phyloP scores from a whole-genome alignment of 2,329 filamentous ascomycete genomes.

The Fusarium torulosum region DNA sequence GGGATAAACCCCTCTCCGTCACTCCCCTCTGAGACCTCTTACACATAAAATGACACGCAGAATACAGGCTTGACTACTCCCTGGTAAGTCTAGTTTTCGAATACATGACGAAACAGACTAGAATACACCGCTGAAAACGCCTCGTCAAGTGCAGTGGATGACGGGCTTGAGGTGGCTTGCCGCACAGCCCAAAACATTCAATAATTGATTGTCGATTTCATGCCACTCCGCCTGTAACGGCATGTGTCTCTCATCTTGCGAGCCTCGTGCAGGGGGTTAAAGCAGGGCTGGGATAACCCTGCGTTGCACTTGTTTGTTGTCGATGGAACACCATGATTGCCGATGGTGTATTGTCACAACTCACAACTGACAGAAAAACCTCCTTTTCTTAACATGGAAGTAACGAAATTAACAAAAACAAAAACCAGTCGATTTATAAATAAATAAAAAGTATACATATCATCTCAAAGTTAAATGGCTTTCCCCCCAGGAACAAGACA shows the following conservation, averaged over 20 bases:
- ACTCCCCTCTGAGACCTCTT: not conserved
- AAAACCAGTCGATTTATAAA: not conserved
- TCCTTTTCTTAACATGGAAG: too few species aligned
- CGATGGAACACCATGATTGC: not conserved
- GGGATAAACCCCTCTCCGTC: not conserved
- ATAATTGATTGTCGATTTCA: not conserved
- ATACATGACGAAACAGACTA: not conserved
- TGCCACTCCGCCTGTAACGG: conserved; percentile 8
- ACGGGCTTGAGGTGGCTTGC: conserved; percentile 13
- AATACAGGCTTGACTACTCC: not conserved
- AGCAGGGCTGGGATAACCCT: conserved; percentile 5
- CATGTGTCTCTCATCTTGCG: conserved; percentile 6
- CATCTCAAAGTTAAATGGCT: not conserved
- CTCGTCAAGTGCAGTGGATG: not conserved
- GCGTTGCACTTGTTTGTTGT: not conserved
- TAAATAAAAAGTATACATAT: not conserved
- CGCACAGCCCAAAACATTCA: conserved; percentile 4
- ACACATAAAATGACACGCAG: not conserved
- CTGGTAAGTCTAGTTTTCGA: not conserved
- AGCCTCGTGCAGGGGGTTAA: conserved; percentile 8
- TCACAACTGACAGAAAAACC: not conserved
- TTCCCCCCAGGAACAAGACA: not conserved
- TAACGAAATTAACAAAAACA: too few species aligned
- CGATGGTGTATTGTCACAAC: not conserved
- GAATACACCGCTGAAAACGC: conserved; percentile 2